Evolutionary conservation across 176 grass and related monocot genomes (phyloP).

Genomic region (Saccharum spontaneum): DNA sequence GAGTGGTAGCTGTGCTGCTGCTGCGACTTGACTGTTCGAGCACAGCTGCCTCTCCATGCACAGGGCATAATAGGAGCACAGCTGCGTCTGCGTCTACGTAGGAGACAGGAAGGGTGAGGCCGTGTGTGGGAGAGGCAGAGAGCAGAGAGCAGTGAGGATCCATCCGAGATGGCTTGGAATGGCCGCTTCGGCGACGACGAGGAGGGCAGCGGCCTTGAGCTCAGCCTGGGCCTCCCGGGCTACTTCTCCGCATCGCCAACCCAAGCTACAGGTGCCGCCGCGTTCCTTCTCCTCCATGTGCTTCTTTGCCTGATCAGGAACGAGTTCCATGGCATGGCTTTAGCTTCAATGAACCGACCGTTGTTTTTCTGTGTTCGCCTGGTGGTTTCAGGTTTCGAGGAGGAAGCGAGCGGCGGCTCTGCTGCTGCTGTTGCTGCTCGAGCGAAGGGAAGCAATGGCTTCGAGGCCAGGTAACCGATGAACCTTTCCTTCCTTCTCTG

Average conservation of each 20-base stretch:
- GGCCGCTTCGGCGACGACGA: slow-evolving; percentile 48
- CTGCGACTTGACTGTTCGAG: not conserved
- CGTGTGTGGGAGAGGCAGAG: not conserved
- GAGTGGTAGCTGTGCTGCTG: not conserved
- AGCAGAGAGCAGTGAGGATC: not conserved
- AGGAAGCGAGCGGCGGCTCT: not conserved
- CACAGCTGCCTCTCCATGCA: not conserved
- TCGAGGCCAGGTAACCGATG: slow-evolving; percentile 35
- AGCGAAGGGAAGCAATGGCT: slow-evolving; percentile 26
- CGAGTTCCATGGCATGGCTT: not conserved
- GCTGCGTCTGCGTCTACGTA: not conserved
- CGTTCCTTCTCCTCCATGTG: not conserved
- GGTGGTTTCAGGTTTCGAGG: slow-evolving; percentile 22
- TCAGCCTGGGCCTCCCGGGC: slow-evolving; percentile 60
- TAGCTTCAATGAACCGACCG: not conserved
- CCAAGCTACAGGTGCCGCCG: slow-evolving; percentile 32
- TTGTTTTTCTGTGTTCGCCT: not conserved
- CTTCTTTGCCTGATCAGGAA: not conserved
- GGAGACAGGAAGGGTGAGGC: not conserved
- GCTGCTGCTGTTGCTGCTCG: not conserved
- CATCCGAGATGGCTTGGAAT: slow-evolving; percentile 41
- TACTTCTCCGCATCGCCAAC: slow-evolving; percentile 32
- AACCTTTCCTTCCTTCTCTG: not conserved
- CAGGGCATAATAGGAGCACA: not conserved
- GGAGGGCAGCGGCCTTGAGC: slow-evolving; percentile 63